phyloP scores from a whole-genome alignment of 768 basidiomycete genomes.

The Scleroderma bovista region DNA sequence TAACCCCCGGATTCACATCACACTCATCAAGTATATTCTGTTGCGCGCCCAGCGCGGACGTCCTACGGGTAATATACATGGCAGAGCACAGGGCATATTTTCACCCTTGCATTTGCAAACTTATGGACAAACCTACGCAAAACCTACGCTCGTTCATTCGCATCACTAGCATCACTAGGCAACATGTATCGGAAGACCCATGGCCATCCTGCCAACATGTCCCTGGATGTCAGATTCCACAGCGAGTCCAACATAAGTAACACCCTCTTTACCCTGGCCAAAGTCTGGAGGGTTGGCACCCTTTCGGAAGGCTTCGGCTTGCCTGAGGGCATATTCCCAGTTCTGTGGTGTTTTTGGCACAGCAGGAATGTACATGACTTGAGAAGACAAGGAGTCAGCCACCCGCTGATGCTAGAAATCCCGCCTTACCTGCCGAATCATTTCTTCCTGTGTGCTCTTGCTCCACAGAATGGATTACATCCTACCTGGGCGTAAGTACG shows the following conservation, averaged over 20 bases:
- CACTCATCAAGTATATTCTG: too few species aligned
- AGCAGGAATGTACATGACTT: conserved; percentile 77
- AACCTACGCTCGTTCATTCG: too few species aligned
- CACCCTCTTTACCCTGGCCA: conserved; percentile 41
- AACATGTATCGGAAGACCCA: conserved; percentile 34
- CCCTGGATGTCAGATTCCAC: conserved; percentile 33
- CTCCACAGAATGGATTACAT: conserved; percentile 44
- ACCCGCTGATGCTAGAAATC: background rate
- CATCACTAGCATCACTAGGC: background rate
- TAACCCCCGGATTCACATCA: too few species aligned
- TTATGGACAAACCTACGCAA: too few species aligned
- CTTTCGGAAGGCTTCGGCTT: conserved; percentile 54
- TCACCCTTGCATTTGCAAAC: too few species aligned
- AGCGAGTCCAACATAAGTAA: conserved; percentile 35
- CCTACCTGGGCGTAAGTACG: conserved; percentile 22
- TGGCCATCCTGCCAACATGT: conserved; percentile 33
- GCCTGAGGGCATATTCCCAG: conserved; percentile 53
- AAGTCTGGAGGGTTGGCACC: conserved; percentile 71
- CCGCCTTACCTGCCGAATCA: conserved; percentile 48
- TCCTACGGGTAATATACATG: too few species aligned
- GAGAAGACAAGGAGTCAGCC: background rate
- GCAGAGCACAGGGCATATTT: too few species aligned
- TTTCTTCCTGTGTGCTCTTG: conserved; percentile 45
- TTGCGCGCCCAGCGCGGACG: too few species aligned
- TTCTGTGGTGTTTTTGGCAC: conserved; percentile 62